phyloP scores from a whole-genome alignment of 2,329 filamentous ascomycete genomes.

The Diplocarpon mali region DNA sequence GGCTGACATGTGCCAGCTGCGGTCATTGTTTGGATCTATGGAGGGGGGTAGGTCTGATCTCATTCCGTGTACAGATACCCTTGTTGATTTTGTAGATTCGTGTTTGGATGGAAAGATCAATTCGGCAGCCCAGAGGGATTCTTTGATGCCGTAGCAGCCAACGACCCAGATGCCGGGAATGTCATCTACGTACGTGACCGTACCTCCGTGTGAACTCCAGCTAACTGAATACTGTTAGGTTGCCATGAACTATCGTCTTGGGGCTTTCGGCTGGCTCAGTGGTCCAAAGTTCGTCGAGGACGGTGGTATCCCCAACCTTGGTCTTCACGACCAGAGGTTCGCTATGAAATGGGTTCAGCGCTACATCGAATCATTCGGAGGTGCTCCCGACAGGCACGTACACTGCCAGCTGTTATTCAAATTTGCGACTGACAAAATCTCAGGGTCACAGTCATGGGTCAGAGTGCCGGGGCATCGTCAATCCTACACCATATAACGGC shows the following conservation, averaged over 20 bases:
- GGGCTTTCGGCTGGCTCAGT: constrained; percentile 1
- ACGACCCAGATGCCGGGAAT: background rate
- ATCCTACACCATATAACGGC: constrained; percentile 34
- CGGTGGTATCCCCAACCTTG: constrained; percentile 1
- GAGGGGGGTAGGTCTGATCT: background rate
- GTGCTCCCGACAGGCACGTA: background rate
- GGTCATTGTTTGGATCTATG: background rate
- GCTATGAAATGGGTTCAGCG: constrained; percentile 1
- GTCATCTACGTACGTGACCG: constrained; percentile 1
- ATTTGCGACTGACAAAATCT: background rate
- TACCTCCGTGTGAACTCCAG: background rate
- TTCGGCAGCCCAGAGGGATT: constrained; percentile 1
- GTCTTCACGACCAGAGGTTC: background rate
- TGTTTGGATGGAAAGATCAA: constrained; percentile 2
- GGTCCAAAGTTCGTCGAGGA: background rate
- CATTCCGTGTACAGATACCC: background rate
- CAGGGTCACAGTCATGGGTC: constrained; percentile 1
- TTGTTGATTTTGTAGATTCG: background rate
- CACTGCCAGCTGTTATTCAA: background rate
- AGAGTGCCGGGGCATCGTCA: constrained; percentile 2
- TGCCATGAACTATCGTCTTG: background rate
- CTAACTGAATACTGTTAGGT: background rate
- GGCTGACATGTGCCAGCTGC: background rate
- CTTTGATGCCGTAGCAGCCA: background rate
- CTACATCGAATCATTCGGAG: constrained; percentile 1